Evolutionary conservation across 2,329 filamentous ascomycete species (phyloP).

Genomic region (Salinomyces thailandicus): DNA sequence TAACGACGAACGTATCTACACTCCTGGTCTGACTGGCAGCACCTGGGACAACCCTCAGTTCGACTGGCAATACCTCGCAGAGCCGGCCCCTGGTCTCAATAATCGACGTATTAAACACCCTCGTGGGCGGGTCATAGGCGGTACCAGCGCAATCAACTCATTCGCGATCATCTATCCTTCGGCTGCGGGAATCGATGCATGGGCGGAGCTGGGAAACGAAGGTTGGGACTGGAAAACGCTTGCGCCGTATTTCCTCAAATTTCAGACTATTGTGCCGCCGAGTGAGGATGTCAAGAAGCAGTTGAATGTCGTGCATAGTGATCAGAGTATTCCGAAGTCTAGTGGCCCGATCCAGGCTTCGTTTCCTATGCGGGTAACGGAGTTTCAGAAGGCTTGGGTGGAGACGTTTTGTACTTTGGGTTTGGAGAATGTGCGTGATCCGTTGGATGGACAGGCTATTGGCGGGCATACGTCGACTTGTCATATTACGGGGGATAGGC

Average conservation of each 20-base stretch:
- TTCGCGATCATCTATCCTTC: constrained; percentile 16
- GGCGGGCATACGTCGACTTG: constrained; percentile 23
- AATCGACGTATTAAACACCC: constrained; percentile 15
- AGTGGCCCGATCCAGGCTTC: constrained; percentile 9
- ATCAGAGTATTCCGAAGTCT: constrained; percentile 30
- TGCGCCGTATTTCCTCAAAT: constrained; percentile 17
- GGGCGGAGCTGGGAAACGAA: constrained; percentile 22
- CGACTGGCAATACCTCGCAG: constrained; percentile 16
- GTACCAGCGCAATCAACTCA: constrained; percentile 30
- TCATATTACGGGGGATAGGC: constrained; percentile 4
- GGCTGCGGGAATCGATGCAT: constrained; percentile 23
- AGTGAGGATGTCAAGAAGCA: constrained; percentile 5
- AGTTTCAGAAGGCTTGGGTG: constrained; percentile 10
- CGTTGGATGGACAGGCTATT: constrained; percentile 39
- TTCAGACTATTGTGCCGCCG: constrained; percentile 9
- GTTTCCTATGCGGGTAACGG: constrained; percentile 5
- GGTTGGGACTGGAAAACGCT: constrained; percentile 32
- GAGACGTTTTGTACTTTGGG: constrained; percentile 9
- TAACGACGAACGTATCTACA: constrained; percentile 13
- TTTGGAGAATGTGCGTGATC: constrained; percentile 8
- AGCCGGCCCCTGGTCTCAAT: constrained; percentile 9
- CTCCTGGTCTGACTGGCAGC: constrained; percentile 11
- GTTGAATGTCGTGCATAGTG: constrained; percentile 10
- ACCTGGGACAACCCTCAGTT: constrained; percentile 11
- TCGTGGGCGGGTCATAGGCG: constrained; percentile 31